phyloP scores from a whole-genome alignment of 768 basidiomycete genomes.

The Pulveroboletus sp. region DNA sequence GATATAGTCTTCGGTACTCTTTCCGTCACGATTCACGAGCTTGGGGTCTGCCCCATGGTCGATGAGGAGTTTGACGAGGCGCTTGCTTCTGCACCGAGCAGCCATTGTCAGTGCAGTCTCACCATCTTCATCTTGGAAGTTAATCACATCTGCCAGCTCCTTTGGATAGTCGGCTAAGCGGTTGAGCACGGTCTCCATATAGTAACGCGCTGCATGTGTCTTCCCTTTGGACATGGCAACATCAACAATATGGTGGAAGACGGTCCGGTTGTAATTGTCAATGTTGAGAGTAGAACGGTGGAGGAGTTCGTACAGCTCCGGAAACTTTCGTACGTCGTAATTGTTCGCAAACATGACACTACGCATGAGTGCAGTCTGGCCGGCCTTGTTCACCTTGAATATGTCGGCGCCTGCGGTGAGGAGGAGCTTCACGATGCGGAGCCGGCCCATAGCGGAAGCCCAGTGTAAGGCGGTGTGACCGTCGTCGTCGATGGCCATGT shows the following conservation, averaged over 20 bases:
- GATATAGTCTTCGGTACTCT: slow-evolving; percentile 98
- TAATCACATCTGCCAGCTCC: slow-evolving; percentile 96
- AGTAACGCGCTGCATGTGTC: slow-evolving; percentile 96
- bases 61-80: slow-evolving; percentile 91
- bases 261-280: slow-evolving; percentile 94
- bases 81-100: slow-evolving; percentile 91
- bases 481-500: slow-evolving; percentile 97
- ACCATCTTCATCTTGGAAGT: slow-evolving; percentile 98
- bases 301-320: slow-evolving; percentile 92
- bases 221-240: slow-evolving; percentile 97
- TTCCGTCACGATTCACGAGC: slow-evolving; percentile 90
- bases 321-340: slow-evolving; percentile 98
- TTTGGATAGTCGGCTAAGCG: slow-evolving; percentile 91
- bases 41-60: slow-evolving; percentile 97
- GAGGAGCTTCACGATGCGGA: slow-evolving; percentile 92
- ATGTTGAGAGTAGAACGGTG: slow-evolving; percentile 99
- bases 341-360: slow-evolving; percentile 99
- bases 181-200: slow-evolving; percentile 93
- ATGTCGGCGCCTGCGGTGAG: slow-evolving; percentile 94
- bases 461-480: slow-evolving; percentile 96
- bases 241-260: slow-evolving; percentile 98
- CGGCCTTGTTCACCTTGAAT: slow-evolving; percentile 94
- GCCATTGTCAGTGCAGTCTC: slow-evolving; percentile 98
- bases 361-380: slow-evolving; percentile 97
- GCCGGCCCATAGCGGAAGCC: slow-evolving; percentile 98